A percentile compares a stretch with the other conserved stretches of the same genome.
Evolutionary conservation across 192 early-diverging fungal species (phyloP).

Genomic region (Coemansia umbellata): DNA sequence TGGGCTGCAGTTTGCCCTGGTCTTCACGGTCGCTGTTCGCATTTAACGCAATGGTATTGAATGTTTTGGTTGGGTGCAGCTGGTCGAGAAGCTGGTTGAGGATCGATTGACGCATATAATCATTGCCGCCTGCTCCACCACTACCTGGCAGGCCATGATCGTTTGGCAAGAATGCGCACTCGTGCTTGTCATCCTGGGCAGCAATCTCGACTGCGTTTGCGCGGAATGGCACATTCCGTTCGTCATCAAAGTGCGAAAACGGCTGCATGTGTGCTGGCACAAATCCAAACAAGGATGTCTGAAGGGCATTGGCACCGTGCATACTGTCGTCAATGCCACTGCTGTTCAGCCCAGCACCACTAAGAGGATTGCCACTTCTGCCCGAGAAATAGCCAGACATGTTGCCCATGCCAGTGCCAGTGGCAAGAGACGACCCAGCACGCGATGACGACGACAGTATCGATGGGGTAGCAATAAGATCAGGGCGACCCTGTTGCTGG

Average conservation of each 20-base stretch:
- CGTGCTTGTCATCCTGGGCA: slow-evolving; percentile 42
- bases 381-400: not conserved
- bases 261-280: not conserved
- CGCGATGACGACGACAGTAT: not conserved
- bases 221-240: slow-evolving; percentile 36
- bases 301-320: not conserved
- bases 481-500: slow-evolving; percentile 15
- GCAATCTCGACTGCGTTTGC: slow-evolving; percentile 47
- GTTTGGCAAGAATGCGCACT: slow-evolving; percentile 43
- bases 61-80: slow-evolving; percentile 16
- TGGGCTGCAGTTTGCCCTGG: not conserved
- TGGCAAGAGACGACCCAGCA: not conserved
- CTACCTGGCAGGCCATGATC: slow-evolving; percentile 3
- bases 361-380: not conserved
- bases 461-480: not conserved
- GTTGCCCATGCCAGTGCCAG: not conserved
- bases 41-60: not conserved
- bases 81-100: slow-evolving; percentile 25
- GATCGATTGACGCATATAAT: slow-evolving; percentile 21
- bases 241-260: slow-evolving; percentile 24
- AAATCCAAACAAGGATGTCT: not conserved
- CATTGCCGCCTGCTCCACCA: not conserved
- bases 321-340: too few relatives aligned
- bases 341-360: not conserved
- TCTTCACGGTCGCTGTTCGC: not conserved